phyloP scores from a whole-genome alignment of 139 green algal species.

The Volvox reticuliferus region DNA sequence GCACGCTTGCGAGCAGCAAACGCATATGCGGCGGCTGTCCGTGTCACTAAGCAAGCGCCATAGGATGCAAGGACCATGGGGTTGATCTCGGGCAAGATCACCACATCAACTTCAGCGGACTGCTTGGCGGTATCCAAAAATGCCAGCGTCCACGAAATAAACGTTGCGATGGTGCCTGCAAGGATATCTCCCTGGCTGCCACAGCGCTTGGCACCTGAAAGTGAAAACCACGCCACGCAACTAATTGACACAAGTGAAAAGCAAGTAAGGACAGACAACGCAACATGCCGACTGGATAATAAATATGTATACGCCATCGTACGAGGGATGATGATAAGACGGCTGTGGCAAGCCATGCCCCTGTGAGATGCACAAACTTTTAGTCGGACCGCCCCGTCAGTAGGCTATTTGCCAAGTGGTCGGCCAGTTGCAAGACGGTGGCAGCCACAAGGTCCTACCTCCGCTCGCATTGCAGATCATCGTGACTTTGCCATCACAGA shows the following conservation, averaged over 20 bases:
- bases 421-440: too few relatives aligned
- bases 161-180: conserved; percentile 55
- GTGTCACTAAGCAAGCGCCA: conserved; percentile 54
- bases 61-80: conserved; percentile 58
- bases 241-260: too few relatives aligned
- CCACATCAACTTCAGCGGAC: conserved; percentile 17
- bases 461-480: conserved; percentile 53
- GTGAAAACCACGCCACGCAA: too few relatives aligned
- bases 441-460: conserved; percentile 30
- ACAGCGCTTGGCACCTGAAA: conserved; percentile 62
- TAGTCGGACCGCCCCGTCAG: too few relatives aligned
- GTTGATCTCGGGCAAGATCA: conserved; percentile 61
- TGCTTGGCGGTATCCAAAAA: conserved; percentile 48
- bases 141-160: conserved; percentile 56
- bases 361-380: too few relatives aligned
- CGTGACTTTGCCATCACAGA: conserved; percentile 49
- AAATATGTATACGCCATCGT: too few relatives aligned
- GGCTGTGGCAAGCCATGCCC: too few relatives aligned
- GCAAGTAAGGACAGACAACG: too few relatives aligned
- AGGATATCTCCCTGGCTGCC: conserved; percentile 81
- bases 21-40: conserved; percentile 48
- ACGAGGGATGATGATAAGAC: too few relatives aligned
- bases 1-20: conserved; percentile 32
- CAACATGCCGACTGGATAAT: too few relatives aligned
- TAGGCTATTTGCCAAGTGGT: too few relatives aligned